Conservation (phyloP, 495 filamentous ascomycete species). For the Polyplosphaeria fusca region DNA sequence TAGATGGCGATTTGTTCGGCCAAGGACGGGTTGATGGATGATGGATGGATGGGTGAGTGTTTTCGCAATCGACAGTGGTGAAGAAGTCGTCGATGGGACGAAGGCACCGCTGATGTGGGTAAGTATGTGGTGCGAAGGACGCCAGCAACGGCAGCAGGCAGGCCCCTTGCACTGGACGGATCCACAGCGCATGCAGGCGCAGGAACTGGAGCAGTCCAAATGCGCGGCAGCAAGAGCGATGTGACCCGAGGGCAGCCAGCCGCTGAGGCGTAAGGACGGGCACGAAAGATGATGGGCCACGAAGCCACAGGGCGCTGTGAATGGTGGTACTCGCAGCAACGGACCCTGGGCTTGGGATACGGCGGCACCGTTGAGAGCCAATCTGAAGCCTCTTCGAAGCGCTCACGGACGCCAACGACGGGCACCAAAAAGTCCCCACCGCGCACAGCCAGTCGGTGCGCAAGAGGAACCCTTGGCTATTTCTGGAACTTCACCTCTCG, state of each 20-base stretch:
- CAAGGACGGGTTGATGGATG: no score
- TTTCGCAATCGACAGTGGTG: not conserved
- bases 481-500: constrained; percentile 9
- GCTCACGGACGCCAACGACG: constrained; percentile 3
- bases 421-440: not conserved
- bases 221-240: not conserved
- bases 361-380: constrained; percentile 17
- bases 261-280: not conserved
- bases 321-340: constrained; percentile 4
- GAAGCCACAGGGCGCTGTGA: constrained; percentile 16
- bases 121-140: not conserved
- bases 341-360: not conserved
- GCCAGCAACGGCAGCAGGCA: not conserved
- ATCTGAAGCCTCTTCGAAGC: constrained; percentile 17
- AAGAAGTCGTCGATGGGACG: not conserved
- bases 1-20: no score
- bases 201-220: constrained; percentile 4
- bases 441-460: constrained; percentile 2
- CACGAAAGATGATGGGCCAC: no score
- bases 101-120: not conserved
- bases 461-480: constrained; percentile 5
- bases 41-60: no score
- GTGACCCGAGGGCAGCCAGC: not conserved
- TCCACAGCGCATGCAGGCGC: not conserved
- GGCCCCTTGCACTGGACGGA: constrained; percentile 4